Conservation (phyloP, 2,329 filamentous ascomycete species). For the Colletotrichum agaves region DNA sequence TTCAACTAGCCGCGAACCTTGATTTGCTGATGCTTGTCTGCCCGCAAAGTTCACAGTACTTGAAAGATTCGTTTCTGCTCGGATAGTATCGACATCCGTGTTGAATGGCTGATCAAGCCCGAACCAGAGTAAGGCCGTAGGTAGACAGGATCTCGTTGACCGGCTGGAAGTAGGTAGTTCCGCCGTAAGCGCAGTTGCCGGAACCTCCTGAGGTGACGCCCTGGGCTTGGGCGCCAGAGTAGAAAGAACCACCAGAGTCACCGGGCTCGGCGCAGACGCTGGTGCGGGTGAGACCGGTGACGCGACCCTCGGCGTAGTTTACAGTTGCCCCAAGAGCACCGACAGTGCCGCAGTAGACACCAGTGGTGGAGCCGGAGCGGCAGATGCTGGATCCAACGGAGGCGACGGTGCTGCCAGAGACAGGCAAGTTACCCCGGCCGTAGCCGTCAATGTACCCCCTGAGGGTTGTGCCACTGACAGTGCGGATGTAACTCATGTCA, state of each 20-base stretch:
- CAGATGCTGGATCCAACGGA: slow-evolving; percentile 50
- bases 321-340: slow-evolving; percentile 49
- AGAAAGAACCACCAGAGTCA: slow-evolving; percentile 54
- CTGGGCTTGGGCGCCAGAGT: slow-evolving; percentile 53
- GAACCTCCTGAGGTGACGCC: slow-evolving; percentile 55
- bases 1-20: no score
- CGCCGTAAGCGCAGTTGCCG: slow-evolving; percentile 50
- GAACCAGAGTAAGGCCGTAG: slow-evolving; percentile 48
- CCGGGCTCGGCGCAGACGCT: slow-evolving; percentile 54
- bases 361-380: slow-evolving; percentile 54
- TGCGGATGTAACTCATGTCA: slow-evolving; percentile 52
- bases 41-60: no score
- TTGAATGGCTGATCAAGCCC: slow-evolving; percentile 32
- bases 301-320: slow-evolving; percentile 51
- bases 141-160: slow-evolving; percentile 53
- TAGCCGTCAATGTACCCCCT: slow-evolving; percentile 49
- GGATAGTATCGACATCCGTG: neutral
- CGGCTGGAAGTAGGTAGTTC: slow-evolving; percentile 54
- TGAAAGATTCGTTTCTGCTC: neutral
- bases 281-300: slow-evolving; percentile 53
- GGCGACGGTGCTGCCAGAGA: slow-evolving; percentile 51
- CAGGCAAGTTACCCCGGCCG: slow-evolving; percentile 45
- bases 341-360: slow-evolving; percentile 52
- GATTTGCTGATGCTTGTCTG: no score
- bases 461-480: slow-evolving; percentile 48